phyloP scores from a whole-genome alignment of 1,284 basidiomycete genomes.

The Malassezia dermatis region DNA sequence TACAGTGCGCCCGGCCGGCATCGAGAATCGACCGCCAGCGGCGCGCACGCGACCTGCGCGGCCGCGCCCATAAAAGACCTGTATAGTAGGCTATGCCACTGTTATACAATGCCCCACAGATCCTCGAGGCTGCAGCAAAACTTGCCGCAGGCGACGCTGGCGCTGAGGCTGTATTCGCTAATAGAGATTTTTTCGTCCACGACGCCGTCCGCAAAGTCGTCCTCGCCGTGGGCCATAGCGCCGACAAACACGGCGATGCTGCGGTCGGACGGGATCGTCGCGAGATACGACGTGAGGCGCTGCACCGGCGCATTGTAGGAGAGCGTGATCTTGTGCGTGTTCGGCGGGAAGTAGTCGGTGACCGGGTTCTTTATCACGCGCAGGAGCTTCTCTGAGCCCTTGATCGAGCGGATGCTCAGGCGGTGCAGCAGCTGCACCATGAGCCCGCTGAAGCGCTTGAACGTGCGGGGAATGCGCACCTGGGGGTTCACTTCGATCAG shows the following conservation, averaged over 20 bases:
- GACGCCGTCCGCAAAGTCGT: conserved; percentile 92
- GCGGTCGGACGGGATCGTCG: conserved; percentile 70
- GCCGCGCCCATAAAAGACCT: conserved; percentile 3
- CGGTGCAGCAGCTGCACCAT: conserved; percentile 99
- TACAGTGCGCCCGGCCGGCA: neutral
- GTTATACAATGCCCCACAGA: conserved; percentile 48
- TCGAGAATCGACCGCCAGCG: conserved; percentile 12
- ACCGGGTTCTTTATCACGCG: conserved; percentile 98
- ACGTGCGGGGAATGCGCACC: conserved; percentile 92
- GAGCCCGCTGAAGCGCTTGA: conserved; percentile 93
- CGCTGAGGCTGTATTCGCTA: conserved; percentile 85
- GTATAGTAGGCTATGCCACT: neutral
- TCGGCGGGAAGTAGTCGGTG: conserved; percentile 83
- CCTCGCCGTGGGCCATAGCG: conserved; percentile 59
- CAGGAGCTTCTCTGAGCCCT: conserved; percentile 89
- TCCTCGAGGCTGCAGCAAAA: conserved; percentile 59
- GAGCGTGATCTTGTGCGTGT: conserved; percentile 89
- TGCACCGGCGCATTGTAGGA: conserved; percentile 72
- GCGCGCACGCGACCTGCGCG: neutral
- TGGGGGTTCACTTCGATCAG: conserved; percentile 98
- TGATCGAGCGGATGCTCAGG: conserved; percentile 84
- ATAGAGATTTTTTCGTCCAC: conserved; percentile 97
- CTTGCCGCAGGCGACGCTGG: conserved; percentile 90
- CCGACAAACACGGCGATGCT: conserved; percentile 91
- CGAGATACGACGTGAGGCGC: conserved; percentile 71